A percentile compares a stretch with the other conserved stretches of the same genome.
These are phyloP conservation scores for Acanthamoeba healyi DNA, from an alignment of 208 protist genomes.

Conservation along the genomic window DNA sequence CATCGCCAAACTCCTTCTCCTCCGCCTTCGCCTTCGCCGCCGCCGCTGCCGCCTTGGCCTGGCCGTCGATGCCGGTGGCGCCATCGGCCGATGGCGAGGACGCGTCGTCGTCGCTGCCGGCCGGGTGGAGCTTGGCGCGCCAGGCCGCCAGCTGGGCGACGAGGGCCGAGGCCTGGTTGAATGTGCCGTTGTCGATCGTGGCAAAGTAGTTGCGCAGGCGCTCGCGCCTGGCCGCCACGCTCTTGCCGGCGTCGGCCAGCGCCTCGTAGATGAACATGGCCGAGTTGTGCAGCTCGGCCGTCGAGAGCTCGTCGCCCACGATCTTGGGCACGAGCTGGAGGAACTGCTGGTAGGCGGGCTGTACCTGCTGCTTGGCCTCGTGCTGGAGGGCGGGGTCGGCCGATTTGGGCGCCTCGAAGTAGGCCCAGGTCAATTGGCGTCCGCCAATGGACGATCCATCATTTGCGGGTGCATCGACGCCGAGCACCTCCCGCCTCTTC, in stretches of 20 bases:
- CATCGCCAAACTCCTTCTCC: slow-evolving; percentile 44
- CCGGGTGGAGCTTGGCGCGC: background rate
- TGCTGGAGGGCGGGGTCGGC: background rate
- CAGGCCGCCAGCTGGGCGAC: slow-evolving; percentile 6
- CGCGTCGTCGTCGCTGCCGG: too few relatives aligned
- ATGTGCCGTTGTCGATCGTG: slow-evolving; percentile 26
- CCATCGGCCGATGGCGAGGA: too few relatives aligned
- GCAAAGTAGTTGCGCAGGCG: slow-evolving; percentile 59
- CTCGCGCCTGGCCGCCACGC: background rate
- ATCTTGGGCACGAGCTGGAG: slow-evolving; percentile 45
- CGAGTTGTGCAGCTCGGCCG: slow-evolving; percentile 14
- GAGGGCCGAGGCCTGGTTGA: slow-evolving; percentile 21
- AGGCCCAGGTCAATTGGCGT: slow-evolving; percentile 8
- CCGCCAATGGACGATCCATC: background rate
- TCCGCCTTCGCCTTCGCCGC: too few relatives aligned
- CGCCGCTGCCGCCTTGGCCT: background rate
- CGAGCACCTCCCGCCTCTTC: background rate
- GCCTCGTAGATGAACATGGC: slow-evolving; percentile 70
- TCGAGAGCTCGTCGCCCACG: slow-evolving; percentile 40
- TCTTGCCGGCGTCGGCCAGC: background rate
- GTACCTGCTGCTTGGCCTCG: background rate
- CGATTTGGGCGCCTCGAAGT: slow-evolving; percentile 15
- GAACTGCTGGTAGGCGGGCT: slow-evolving; percentile 26
- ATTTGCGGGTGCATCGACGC: too few relatives aligned
- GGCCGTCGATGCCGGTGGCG: background rate